Base-by-base conservation (phyloP, 257 asterid genomes). In the Lycium barbarum region DNA sequence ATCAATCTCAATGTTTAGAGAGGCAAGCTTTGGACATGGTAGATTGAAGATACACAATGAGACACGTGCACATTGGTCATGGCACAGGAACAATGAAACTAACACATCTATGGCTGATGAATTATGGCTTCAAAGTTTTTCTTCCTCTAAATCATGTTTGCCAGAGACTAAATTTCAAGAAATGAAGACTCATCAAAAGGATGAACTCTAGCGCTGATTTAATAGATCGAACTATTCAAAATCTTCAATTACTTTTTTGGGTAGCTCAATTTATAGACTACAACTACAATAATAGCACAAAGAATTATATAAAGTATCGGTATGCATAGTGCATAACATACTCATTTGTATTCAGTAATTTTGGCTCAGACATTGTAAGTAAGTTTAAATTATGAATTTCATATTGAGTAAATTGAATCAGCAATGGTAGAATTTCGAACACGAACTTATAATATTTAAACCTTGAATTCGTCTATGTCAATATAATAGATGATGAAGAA, bases 1-100 rank as follows among this genome's bases (percentile, higher is more conserved):
- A 14, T 84, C 90, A 0, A 90, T 91, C 22, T 94, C 99, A 4
- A 35, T 88, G 2, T 94, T 36, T 70, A 84, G 87, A 14, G 99
- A 95, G 85, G 68, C 99, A 63, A 95, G 98, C 87, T 95, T 95
- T n/a, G 98, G 99, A 62, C 97, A 92, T 78, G 98, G 97, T n/a
- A 88, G 97, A 74, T 79, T 94, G 85, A 91, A 89, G 86, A 79
- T 95, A 13, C 3, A 81, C 40, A 95, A 94, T 80, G 63, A 84
- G 83, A 93, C 91, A 12, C 98, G 91, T 63, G 98, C 98, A 1
- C 94, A 81, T 36, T 95, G 99, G 99, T 86, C 97, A 2, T 95
- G 99, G 99, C 95, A 91, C 55, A 86, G 98, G 33, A 95, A 95
- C 92, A 76, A 91, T 14, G 94, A 94, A 5, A 40, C 86, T 6